Evolutionary conservation across 2,329 filamentous ascomycete species (phyloP), one percentile per base, ranked within the genome.

Genomic region (Colletotrichum siamense): DNA sequence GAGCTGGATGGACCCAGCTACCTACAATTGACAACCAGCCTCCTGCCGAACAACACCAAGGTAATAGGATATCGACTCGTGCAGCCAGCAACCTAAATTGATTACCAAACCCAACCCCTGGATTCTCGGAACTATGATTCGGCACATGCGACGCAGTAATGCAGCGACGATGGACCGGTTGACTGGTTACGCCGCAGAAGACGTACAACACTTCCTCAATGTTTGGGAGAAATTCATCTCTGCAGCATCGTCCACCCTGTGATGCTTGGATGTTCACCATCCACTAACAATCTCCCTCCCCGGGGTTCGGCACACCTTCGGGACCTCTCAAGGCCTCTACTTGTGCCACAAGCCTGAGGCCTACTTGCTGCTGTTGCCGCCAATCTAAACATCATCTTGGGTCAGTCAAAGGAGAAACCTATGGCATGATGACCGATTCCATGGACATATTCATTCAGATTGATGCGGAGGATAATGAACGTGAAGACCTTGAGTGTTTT

Each of bases 401-500:
- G 80, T 92, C 79, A 92, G 92, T 80, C 84, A 86, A 18, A 82
- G 83, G 69, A 84, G 7, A 79, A 77, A 13, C 82, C 7, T 92
- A 92, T 81, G 87, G 91, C 73, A 80, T 78, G 28, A 79, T 91
- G 34, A 91, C 89, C 5, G 83, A 88, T 77, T 83, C 85, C 22
- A 86, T 92, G 34, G 87, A 91, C 69, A 88, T 88, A 10, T 91
- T 92, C 70, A 85, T 92, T 59, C 90, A 92, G 79, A 84, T 92
- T 77, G 90, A 98, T 81, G 94, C 96, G 8, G 90, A 94, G 79
- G 88, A 97, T 79, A 89, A n/a, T 18, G 39, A 10, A 44, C 39
- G 18, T 8, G 16, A 18, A 44, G 36, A n/a, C 16, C 36, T 10
- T 44, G 36, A 39, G 16, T 32, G 6, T 32, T 32, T 32, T 13